These are phyloP conservation scores for Penicillium canariense DNA, from an alignment of 495 filamentous ascomycete species.

Conservation along the genomic window DNA sequence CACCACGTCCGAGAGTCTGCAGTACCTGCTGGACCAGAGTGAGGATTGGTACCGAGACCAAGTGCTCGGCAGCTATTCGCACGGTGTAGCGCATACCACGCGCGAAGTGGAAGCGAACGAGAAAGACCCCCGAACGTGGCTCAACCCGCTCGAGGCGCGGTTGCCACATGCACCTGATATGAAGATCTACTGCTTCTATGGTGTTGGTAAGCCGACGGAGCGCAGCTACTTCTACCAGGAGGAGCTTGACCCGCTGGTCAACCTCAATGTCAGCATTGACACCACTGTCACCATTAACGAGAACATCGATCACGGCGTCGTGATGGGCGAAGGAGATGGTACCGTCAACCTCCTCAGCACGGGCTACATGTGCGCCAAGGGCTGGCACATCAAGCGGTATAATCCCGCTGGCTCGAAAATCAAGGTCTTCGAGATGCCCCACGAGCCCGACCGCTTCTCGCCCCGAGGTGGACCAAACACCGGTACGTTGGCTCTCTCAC, in stretches of 20 bases:
- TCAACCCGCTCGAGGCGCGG: constrained; percentile 90
- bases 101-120: constrained; percentile 87
- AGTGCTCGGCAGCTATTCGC: constrained; percentile 72
- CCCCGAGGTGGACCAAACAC: constrained; percentile 93
- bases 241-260: constrained; percentile 60
- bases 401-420: constrained; percentile 82
- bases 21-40: constrained; percentile 71
- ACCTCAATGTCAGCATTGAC: constrained; percentile 87
- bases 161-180: constrained; percentile 84
- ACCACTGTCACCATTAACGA: constrained; percentile 66
- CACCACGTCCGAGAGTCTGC: constrained; percentile 72
- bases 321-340: constrained; percentile 93
- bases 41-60: constrained; percentile 83
- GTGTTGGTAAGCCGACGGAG: constrained; percentile 87
- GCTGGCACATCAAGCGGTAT: constrained; percentile 87
- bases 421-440: constrained; percentile 90
- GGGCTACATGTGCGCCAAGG: constrained; percentile 95
- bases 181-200: constrained; percentile 98
- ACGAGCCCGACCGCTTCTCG: constrained; percentile 89
- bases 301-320: constrained; percentile 78
- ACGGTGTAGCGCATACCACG: constrained; percentile 79
- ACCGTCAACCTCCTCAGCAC: constrained; percentile 85
- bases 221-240: constrained; percentile 87
- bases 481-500: constrained; percentile 40
- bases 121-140: constrained; percentile 77